Evolutionary conservation across 2,329 filamentous ascomycete species (phyloP), one percentile per base, ranked within the genome.

Genomic region (Fusarium sacchari): DNA sequence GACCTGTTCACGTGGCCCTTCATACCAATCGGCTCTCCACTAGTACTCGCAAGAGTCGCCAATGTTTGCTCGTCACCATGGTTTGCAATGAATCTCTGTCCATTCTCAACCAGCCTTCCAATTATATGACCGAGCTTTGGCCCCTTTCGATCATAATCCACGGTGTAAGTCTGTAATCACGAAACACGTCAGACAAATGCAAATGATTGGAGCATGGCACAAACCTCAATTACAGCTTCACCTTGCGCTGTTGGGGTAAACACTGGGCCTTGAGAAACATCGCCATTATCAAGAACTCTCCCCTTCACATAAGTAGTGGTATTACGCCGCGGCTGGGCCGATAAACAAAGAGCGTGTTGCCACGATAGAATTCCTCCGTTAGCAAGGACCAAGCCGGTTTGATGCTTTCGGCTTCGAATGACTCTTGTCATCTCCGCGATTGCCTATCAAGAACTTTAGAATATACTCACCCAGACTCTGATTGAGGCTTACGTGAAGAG

Each of bases 321-420:
- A 26, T 75, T 65, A 18, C 46, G 32, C 8, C 73, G 66, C 3
- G 88, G 86, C 15, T 80, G 72, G 0, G 81, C 84, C 0, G 89
- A 91, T 3, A 93, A 80, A 52, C 89, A 86, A 2, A 93, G 76
- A 7, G 86, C 89, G 75, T 92, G 87, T 76, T 93, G 89, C 76
- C 92, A 91, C 0, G 89, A 91, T n/a, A 91, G 71, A 36, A 89
- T 84, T 0, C 91, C 91, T 1, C 91, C 91, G 74, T 93, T 93
- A 4, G 90, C 91, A 20, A 93, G 84, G 8, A 93, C 82, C 0
- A 93, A 79, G 5, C 89, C 91, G 20, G 83, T 87, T 7, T 79
- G 82, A 3, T 83, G 83, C 30, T 82, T 83, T 0, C 83, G 83
- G 14, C 78, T 76, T 15, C 90, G 84, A 7, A 92, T 78, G 62